Evolutionary conservation across 495 filamentous ascomycete genomes (phyloP).

Genomic region (Amniculicola lignicola): DNA sequence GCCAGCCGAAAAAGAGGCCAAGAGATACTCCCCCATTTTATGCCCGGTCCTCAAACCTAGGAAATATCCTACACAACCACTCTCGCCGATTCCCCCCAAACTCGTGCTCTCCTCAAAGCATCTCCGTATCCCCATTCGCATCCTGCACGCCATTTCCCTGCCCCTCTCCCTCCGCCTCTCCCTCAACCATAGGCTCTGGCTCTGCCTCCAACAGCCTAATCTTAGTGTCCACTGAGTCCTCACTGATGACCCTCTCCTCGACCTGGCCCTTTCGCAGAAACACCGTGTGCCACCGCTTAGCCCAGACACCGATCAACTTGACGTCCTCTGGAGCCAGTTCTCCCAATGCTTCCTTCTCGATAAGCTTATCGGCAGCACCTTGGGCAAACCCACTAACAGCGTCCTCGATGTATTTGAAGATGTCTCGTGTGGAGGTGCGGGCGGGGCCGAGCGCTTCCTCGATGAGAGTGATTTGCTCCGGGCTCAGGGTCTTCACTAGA

Average conservation of each 20-base stretch:
- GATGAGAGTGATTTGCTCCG: constrained; percentile 59
- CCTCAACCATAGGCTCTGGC: constrained; percentile 11
- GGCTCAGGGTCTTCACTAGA: constrained; percentile 52
- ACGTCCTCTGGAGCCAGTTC: constrained; percentile 48
- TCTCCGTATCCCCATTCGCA: constrained; percentile 6
- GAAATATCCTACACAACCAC: not conserved
- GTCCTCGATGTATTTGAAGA: constrained; percentile 82
- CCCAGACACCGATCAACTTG: constrained; percentile 74
- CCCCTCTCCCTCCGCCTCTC: not conserved
- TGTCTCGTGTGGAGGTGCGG: constrained; percentile 64
- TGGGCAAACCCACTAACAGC: constrained; percentile 67
- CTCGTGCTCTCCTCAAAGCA: constrained; percentile 15
- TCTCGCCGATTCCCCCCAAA: not conserved
- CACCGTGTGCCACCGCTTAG: constrained; percentile 76
- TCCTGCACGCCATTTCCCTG: constrained; percentile 1
- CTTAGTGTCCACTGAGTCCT: constrained; percentile 35
- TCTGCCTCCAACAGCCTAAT: constrained; percentile 26
- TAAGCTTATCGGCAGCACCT: constrained; percentile 68
- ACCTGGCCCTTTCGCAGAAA: constrained; percentile 79
- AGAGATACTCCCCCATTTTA: too few species aligned
- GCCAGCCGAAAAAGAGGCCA: too few species aligned
- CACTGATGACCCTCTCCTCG: constrained; percentile 61
- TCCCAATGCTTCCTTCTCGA: constrained; percentile 55
- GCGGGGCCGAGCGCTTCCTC: constrained; percentile 66
- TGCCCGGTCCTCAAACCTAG: not conserved